phyloP scores from a whole-genome alignment of 208 protist genomes.

The Wallacemonas sp. region DNA sequence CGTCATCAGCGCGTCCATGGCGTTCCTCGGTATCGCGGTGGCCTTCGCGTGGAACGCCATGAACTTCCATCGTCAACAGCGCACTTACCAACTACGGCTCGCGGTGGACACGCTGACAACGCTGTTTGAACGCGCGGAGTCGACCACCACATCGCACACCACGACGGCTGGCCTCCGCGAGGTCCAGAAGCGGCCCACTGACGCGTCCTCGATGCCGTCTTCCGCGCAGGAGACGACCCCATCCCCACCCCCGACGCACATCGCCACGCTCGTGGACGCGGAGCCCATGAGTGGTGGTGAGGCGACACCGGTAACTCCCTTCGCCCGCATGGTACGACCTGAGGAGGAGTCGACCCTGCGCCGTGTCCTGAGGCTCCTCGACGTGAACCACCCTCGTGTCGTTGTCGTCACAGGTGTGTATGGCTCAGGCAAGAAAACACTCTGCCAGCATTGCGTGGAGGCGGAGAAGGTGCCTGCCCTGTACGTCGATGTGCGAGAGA shows the following conservation, averaged over 20 bases:
- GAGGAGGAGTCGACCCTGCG: conserved; percentile 43
- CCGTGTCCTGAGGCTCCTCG: conserved; percentile 35
- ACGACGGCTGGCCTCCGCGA: conserved; percentile 1
- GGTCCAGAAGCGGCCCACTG: not conserved
- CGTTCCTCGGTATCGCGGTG: conserved; percentile 52
- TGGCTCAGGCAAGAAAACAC: conserved; percentile 50
- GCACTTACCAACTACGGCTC: conserved; percentile 39
- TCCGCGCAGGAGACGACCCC: conserved; percentile 42
- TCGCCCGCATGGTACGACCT: conserved; percentile 26
- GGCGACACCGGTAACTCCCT: conserved; percentile 32
- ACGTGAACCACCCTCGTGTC: conserved; percentile 31
- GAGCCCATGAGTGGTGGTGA: conserved; percentile 43
- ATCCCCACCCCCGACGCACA: conserved; percentile 50
- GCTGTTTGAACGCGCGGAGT: not conserved
- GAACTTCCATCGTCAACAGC: conserved; percentile 53
- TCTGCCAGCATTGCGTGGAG: conserved; percentile 29
- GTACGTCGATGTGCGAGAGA: conserved; percentile 43
- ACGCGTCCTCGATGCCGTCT: not conserved
- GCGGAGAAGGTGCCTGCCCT: conserved; percentile 48
- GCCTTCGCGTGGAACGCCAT: conserved; percentile 69
- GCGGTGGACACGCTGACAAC: conserved; percentile 45
- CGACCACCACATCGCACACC: not conserved
- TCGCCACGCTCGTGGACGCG: conserved; percentile 36
- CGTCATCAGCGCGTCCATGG: conserved; percentile 63
- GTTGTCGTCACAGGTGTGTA: conserved; percentile 46